phyloP scores from a whole-genome alignment of 1,139 yeast species.

The Yamadazyma dushanensis region DNA sequence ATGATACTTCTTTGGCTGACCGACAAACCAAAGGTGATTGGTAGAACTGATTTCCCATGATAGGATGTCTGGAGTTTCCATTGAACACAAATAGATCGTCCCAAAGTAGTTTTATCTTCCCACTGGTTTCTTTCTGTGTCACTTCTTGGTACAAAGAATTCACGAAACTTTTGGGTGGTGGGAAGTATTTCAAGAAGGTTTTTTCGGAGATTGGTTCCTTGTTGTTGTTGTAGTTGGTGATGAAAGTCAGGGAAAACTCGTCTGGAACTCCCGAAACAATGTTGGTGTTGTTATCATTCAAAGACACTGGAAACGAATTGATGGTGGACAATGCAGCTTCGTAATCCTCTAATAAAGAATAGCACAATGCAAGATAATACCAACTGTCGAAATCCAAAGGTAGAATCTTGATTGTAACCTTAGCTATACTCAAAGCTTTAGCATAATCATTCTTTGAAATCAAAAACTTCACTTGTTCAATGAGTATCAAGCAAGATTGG shows the following conservation, averaged over 20 bases:
- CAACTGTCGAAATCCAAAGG: constrained; percentile 48
- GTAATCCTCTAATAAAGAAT: constrained; percentile 31
- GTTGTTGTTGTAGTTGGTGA: constrained; percentile 21
- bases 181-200: constrained; percentile 33
- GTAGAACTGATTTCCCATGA: constrained; percentile 33
- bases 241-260: constrained; percentile 27
- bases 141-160: constrained; percentile 5
- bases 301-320: constrained; percentile 33
- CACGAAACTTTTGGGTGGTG: constrained; percentile 23
- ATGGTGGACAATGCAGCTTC: constrained; percentile 33
- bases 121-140: constrained; percentile 12
- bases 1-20: constrained; percentile 35
- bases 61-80: constrained; percentile 36
- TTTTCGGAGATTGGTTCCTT: constrained; percentile 34
- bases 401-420: constrained; percentile 31
- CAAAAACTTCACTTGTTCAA: constrained; percentile 42
- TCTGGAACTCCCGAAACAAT: constrained; percentile 33
- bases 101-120: constrained; percentile 37
- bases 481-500: constrained; percentile 36
- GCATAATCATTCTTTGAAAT: constrained; percentile 28
- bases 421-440: constrained; percentile 32
- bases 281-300: constrained; percentile 19
- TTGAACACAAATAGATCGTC: constrained; percentile 29
- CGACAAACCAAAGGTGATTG: constrained; percentile 38
- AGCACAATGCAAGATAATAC: constrained; percentile 36